Conservation (phyloP, 495 filamentous ascomycete species). For the Arthonia radiata region DNA sequence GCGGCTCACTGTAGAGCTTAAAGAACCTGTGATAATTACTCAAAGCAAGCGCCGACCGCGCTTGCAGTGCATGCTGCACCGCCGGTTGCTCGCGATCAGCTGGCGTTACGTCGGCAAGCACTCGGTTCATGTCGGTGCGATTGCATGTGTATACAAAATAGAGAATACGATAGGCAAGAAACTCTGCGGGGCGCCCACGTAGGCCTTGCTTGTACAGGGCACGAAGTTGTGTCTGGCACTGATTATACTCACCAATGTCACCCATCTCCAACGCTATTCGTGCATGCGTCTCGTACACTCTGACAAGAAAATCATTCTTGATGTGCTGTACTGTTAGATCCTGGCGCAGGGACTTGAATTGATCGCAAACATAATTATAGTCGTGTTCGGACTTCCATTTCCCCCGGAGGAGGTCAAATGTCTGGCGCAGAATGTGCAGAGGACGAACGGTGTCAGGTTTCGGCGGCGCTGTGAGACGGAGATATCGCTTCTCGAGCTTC, state of each 20-base stretch:
- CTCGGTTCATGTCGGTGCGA: slow-evolving; percentile 91
- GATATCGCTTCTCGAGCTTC: slow-evolving; percentile 77
- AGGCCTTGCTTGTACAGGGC: slow-evolving; percentile 66
- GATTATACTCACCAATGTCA: slow-evolving; percentile 99
- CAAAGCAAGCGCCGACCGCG: slow-evolving; percentile 72
- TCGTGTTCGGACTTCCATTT: slow-evolving; percentile 90
- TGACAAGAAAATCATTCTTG: slow-evolving; percentile 82
- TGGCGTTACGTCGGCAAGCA: slow-evolving; percentile 89
- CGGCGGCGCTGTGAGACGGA: slow-evolving; percentile 74
- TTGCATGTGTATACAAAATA: slow-evolving; percentile 99
- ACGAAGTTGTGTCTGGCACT: slow-evolving; percentile 94
- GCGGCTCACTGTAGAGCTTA: slow-evolving; percentile 75
- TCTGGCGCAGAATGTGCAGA: slow-evolving; percentile 51
- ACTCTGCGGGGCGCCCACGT: slow-evolving; percentile 79
- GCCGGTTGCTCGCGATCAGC: slow-evolving; percentile 67
- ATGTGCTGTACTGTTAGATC: slow-evolving; percentile 96
- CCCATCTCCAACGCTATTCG: slow-evolving; percentile 95
- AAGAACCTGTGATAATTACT: slow-evolving; percentile 97
- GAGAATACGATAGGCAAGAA: slow-evolving; percentile 98
- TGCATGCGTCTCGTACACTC: slow-evolving; percentile 92
- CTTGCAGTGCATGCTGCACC: slow-evolving; percentile 76
- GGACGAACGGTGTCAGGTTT: slow-evolving; percentile 73
- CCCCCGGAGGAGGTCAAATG: slow-evolving; percentile 67
- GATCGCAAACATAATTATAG: slow-evolving; percentile 93
- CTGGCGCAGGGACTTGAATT: slow-evolving; percentile 96